A percentile compares a stretch with the other conserved stretches of the same genome.
Evolutionary conservation across 192 early-diverging fungal species (phyloP).

Genomic region (Entomortierella chlamydospora): DNA sequence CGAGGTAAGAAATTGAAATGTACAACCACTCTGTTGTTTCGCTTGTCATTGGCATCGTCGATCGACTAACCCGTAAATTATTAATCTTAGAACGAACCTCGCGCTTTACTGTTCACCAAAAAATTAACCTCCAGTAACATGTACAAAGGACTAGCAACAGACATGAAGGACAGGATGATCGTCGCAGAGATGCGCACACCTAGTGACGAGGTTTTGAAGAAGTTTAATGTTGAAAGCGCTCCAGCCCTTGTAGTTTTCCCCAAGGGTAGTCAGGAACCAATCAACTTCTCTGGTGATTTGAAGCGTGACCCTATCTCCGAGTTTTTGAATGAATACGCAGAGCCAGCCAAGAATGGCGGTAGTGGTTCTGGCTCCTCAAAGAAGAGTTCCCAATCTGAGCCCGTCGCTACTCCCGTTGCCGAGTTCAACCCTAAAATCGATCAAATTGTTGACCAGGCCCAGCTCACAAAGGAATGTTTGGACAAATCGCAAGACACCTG

Average conservation of each 20-base stretch:
- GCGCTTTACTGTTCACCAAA: slow-evolving; percentile 83
- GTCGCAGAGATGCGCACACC: slow-evolving; percentile 79
- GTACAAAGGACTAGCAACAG: slow-evolving; percentile 87
- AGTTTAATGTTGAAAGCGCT: slow-evolving; percentile 67
- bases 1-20: slow-evolving; percentile 55
- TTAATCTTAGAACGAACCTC: slow-evolving; percentile 59
- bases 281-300: slow-evolving; percentile 72
- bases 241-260: slow-evolving; percentile 79
- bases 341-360: slow-evolving; percentile 27
- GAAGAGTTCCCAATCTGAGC: slow-evolving; percentile 13
- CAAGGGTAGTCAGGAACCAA: slow-evolving; percentile 54
- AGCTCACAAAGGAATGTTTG: slow-evolving; percentile 55
- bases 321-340: slow-evolving; percentile 74
- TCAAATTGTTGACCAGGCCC: slow-evolving; percentile 49
- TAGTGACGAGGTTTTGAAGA: slow-evolving; percentile 60
- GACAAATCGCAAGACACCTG: slow-evolving; percentile 52
- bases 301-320: slow-evolving; percentile 71
- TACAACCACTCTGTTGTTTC: neutral
- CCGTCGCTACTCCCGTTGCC: slow-evolving; percentile 6
- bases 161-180: slow-evolving; percentile 73
- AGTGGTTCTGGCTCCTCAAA: slow-evolving; percentile 26
- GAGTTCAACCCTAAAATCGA: slow-evolving; percentile 48
- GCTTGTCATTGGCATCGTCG: neutral
- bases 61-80: neutral
- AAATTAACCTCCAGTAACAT: slow-evolving; percentile 82